Evolutionary conservation across 2,329 filamentous ascomycete species (phyloP).

Genomic region (Aureobasidium zeae): DNA sequence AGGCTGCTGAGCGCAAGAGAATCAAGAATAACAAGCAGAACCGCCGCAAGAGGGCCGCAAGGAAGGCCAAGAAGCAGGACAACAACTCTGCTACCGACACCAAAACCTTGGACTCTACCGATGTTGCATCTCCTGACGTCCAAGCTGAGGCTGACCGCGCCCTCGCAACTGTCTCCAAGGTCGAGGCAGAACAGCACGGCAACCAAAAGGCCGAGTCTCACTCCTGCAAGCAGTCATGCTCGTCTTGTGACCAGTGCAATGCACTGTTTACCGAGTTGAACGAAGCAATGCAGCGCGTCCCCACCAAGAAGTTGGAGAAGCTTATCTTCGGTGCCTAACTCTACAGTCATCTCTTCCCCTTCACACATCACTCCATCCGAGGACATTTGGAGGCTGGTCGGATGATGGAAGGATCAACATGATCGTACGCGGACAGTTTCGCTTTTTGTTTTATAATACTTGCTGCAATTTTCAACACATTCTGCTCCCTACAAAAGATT

Average conservation of each 20-base stretch:
- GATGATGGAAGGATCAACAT: too few relatives aligned
- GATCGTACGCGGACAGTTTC: too few relatives aligned
- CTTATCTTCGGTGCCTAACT: conserved; percentile 7
- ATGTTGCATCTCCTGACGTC: neutral
- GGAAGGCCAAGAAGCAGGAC: conserved; percentile 6
- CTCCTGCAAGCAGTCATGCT: conserved; percentile 5
- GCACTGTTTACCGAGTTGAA: neutral
- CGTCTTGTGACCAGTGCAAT: neutral
- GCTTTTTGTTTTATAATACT: too few relatives aligned
- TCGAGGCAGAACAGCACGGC: too few relatives aligned
- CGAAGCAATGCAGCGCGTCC: conserved; percentile 6
- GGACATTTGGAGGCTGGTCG: too few relatives aligned
- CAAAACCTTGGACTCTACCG: neutral
- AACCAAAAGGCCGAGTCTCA: too few relatives aligned
- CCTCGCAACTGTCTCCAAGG: neutral
- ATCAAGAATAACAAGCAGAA: conserved; percentile 12
- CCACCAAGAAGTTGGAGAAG: neutral
- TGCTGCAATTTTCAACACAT: too few relatives aligned
- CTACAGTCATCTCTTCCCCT: too few relatives aligned
- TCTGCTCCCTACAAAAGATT: too few relatives aligned
- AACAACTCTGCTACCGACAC: neutral
- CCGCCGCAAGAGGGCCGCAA: conserved; percentile 7
- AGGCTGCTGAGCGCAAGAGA: conserved; percentile 2
- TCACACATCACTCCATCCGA: too few relatives aligned
- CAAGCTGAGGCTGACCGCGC: neutral